These are phyloP conservation scores for Coffea humblotiana DNA, from an alignment of 305 asterid genomes.

Conservation along the genomic window DNA sequence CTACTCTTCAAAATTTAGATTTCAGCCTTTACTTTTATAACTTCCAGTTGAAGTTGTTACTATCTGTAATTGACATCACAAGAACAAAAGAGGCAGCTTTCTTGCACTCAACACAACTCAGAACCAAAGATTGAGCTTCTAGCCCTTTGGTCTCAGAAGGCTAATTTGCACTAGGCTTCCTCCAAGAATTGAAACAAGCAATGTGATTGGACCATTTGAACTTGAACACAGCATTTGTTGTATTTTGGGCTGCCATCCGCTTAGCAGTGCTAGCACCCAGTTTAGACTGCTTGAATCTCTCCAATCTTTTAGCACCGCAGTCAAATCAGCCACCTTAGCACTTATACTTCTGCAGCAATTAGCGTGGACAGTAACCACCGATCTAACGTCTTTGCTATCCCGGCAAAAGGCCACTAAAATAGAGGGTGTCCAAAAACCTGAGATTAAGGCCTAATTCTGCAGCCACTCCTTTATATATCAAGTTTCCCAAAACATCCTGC, in stretches of 20 bases:
- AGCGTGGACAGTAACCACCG: conserved; percentile 65
- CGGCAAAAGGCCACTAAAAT: conserved; percentile 61
- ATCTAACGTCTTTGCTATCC: conserved; percentile 30
- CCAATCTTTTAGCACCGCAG: conserved; percentile 59
- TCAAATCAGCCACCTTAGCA: conserved; percentile 60
- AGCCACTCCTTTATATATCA: conserved; percentile 25
- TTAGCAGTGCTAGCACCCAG: background rate
- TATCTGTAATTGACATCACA: too few relatives aligned
- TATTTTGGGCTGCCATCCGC: background rate
- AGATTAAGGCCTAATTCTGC: conserved; percentile 25
- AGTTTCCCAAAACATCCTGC: conserved; percentile 50
- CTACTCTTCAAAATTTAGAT: too few relatives aligned
- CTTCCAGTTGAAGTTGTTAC: too few relatives aligned
- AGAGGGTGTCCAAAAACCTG: conserved; percentile 40
- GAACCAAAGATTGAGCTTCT: background rate
- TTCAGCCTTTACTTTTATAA: too few relatives aligned
- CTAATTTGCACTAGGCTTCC: background rate
- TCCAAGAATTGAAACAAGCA: conserved; percentile 23
- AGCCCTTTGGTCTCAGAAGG: background rate
- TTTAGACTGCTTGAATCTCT: conserved; percentile 27
- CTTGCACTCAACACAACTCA: too few relatives aligned
- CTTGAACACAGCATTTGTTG: background rate
- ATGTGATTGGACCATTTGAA: conserved; percentile 23
- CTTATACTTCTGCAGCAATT: conserved; percentile 61
- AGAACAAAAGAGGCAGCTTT: too few relatives aligned